Evolutionary conservation across 768 basidiomycete species (phyloP).

Genomic region (Mycena vulgaris): DNA sequence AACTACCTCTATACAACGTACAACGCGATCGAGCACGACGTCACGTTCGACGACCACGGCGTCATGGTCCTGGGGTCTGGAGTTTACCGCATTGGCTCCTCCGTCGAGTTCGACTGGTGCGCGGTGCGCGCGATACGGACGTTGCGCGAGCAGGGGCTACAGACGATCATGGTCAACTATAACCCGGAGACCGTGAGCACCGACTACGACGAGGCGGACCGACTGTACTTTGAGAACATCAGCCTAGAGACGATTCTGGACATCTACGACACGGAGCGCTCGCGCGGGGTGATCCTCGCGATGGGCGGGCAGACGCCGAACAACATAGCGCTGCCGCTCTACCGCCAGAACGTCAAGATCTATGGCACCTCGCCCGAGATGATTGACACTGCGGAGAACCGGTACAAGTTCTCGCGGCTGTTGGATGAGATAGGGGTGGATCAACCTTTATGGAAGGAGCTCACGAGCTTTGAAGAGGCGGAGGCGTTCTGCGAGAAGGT

Average conservation of each 20-base stretch:
- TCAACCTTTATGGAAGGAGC: constrained; percentile 97
- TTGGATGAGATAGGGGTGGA: constrained; percentile 99
- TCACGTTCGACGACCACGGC: constrained; percentile 91
- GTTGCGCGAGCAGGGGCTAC: constrained; percentile 92
- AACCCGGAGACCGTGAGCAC: constrained; percentile 99
- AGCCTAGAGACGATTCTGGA: constrained; percentile 96
- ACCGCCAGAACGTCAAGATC: constrained; percentile 98
- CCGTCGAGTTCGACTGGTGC: constrained; percentile 99
- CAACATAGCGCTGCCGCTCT: constrained; percentile 96
- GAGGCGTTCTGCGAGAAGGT: constrained; percentile 92
- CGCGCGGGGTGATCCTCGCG: constrained; percentile 93
- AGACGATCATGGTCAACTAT: constrained; percentile 99
- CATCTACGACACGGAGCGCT: constrained; percentile 93
- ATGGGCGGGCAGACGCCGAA: constrained; percentile 99
- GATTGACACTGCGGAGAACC: constrained; percentile 99
- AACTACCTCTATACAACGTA: constrained; percentile 99
- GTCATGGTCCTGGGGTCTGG: constrained; percentile 99
- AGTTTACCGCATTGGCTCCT: constrained; percentile 98
- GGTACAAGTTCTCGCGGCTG: constrained; percentile 99
- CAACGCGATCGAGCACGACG: constrained; percentile 95
- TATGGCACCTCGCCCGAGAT: constrained; percentile 99
- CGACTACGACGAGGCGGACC: constrained; percentile 98
- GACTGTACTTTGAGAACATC: constrained; percentile 99
- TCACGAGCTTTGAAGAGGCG: constrained; percentile 92
- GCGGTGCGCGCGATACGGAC: constrained; percentile 98